Conservation (phyloP, 2,329 filamentous ascomycete genomes). For the Colletotrichum tropicale region DNA sequence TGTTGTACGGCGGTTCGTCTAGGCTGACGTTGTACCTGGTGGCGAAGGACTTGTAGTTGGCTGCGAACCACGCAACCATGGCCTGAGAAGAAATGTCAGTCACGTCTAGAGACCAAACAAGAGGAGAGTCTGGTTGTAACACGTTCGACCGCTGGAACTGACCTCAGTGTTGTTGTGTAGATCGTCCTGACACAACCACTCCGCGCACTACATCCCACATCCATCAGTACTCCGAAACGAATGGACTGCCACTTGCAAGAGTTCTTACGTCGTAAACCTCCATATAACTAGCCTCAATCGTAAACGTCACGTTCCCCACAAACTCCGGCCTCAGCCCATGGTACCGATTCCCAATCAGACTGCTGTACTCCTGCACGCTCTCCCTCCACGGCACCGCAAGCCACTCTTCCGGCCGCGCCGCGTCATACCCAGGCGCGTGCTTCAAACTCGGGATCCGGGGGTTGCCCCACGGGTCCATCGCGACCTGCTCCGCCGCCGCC, state of each 20-base stretch:
- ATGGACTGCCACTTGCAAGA: accelerated
- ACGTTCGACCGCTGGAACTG: neutral
- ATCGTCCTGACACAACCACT: neutral
- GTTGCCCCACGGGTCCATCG: neutral
- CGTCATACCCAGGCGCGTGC: neutral
- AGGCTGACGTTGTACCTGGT: neutral
- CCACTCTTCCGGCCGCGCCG: neutral
- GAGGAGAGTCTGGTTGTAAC: neutral
- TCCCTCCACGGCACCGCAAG: neutral
- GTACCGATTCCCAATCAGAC: neutral
- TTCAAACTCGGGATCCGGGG: neutral
- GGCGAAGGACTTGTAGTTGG: neutral
- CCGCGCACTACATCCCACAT: neutral
- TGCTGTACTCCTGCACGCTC: neutral
- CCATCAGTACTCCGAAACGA: neutral
- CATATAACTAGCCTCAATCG: neutral
- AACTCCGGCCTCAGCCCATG: neutral
- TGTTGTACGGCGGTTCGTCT: neutral
- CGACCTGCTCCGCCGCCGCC: neutral
- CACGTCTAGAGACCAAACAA: neutral
- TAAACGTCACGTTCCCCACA: neutral
- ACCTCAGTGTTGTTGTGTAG: neutral
- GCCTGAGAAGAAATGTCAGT: neutral
- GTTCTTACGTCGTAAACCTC: neutral
- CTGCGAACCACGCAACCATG: neutral